phyloP scores from a whole-genome alignment of 495 filamentous ascomycete genomes.

The Daldinia bambusicola region DNA sequence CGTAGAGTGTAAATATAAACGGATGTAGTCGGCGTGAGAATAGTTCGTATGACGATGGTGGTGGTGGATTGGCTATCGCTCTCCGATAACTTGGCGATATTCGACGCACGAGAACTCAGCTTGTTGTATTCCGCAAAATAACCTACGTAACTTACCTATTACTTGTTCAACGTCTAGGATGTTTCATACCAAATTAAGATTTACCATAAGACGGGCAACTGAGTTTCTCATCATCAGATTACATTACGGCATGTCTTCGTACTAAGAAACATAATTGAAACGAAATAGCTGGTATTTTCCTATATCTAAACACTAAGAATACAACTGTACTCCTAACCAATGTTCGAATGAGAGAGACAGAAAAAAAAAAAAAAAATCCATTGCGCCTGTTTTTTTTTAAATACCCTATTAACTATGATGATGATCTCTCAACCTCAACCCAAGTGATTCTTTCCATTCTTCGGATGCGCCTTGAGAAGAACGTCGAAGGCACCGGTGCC shows the following conservation, averaged over 20 bases:
- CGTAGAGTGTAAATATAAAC: too few relatives aligned
- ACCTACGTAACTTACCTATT: too few relatives aligned
- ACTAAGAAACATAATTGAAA: background rate
- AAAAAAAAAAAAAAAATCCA: slow-evolving; percentile 2
- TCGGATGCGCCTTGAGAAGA: slow-evolving; percentile 62
- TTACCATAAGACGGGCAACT: background rate
- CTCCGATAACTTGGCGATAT: too few relatives aligned
- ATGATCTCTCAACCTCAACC: slow-evolving; percentile 15
- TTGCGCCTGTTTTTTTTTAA: slow-evolving; percentile 23
- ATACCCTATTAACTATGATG: background rate
- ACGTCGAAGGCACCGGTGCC: slow-evolving; percentile 95
- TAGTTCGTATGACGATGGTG: too few relatives aligned
- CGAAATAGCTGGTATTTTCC: slow-evolving; percentile 10
- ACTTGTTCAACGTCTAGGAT: too few relatives aligned
- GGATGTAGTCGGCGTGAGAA: too few relatives aligned
- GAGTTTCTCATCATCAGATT: background rate
- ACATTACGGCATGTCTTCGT: background rate
- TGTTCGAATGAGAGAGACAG: background rate
- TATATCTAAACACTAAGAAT: slow-evolving; percentile 6
- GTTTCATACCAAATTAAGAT: too few relatives aligned
- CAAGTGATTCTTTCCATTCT: slow-evolving; percentile 48
- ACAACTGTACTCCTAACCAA: slow-evolving; percentile 20
- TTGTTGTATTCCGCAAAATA: too few relatives aligned
- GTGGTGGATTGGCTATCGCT: too few relatives aligned
- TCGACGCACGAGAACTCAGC: too few relatives aligned